phyloP scores from a whole-genome alignment of 1,284 basidiomycete species.

The Sporisorium iseilematis-ciliati region DNA sequence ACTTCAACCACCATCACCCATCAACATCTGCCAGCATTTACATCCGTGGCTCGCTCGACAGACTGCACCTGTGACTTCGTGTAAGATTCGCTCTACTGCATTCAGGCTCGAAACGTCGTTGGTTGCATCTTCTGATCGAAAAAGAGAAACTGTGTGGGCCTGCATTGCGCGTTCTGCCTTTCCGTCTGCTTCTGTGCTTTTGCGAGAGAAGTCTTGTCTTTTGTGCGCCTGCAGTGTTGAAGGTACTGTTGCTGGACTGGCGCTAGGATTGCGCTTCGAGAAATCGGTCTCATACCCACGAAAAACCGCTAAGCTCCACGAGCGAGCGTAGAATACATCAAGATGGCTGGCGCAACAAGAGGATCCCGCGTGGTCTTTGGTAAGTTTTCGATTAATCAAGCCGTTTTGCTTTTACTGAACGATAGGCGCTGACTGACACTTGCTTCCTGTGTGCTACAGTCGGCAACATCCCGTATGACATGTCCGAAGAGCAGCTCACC shows the following conservation, averaged over 20 bases:
- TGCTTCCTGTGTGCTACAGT: conserved; percentile 37
- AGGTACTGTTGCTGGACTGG: background rate
- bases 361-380: conserved; percentile 57
- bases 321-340: conserved; percentile 8
- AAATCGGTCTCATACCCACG: background rate
- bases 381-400: conserved; percentile 13
- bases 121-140: conserved; percentile 4
- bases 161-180: conserved; percentile 17
- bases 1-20: conserved; percentile 5
- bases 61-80: background rate
- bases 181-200: conserved; percentile 10
- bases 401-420: background rate
- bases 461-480: conserved; percentile 69
- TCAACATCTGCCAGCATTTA: conserved; percentile 1
- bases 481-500: conserved; percentile 68
- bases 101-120: conserved; percentile 5
- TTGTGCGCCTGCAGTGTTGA: conserved; percentile 10
- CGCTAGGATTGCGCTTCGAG: background rate
- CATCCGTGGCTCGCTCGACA: too few species aligned
- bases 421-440: conserved; percentile 1
- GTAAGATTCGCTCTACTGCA: conserved; percentile 5
- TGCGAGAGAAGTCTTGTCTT: background rate
- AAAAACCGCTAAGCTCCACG: background rate
- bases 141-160: conserved; percentile 16
- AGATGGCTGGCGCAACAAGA: conserved; percentile 43